Percentiles rank a stretch among this genome's conserved stretches.
phyloP scores from a whole-genome alignment of 345 rosid species.

The Sonneratia alba region DNA sequence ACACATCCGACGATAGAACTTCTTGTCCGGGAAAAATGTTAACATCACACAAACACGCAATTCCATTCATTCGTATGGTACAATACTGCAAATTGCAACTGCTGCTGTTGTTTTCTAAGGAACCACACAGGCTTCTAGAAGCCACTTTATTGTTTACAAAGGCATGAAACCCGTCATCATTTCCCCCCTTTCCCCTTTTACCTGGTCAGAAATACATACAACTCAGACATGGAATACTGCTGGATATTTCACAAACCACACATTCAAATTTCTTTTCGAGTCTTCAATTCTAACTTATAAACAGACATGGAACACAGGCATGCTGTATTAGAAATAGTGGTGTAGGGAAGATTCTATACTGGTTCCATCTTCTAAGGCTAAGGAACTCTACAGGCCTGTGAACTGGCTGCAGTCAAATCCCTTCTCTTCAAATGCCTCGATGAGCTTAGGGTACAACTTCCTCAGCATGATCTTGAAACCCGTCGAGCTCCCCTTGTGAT shows the following conservation, averaged over 20 bases:
- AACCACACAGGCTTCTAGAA: too few relatives aligned
- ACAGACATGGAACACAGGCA: not conserved
- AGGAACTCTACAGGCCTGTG: not conserved
- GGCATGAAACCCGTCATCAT: not conserved
- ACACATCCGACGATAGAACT: too few relatives aligned
- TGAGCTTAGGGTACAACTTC: constrained; percentile 70
- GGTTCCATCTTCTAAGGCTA: not conserved
- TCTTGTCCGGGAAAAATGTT: too few relatives aligned
- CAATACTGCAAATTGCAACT: too few relatives aligned
- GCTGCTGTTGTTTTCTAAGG: too few relatives aligned
- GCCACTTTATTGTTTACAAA: too few relatives aligned
- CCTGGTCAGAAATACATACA: too few relatives aligned
- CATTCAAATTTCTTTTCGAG: not conserved
- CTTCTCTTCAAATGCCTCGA: constrained; percentile 55
- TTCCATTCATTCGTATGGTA: too few relatives aligned
- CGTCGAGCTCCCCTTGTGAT: constrained; percentile 32
- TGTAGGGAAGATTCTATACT: not conserved
- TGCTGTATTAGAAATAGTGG: not conserved
- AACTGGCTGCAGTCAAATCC: constrained; percentile 61
- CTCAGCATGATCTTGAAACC: constrained; percentile 94
- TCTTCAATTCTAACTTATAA: not conserved
- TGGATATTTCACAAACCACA: not conserved
- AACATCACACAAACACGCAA: too few relatives aligned
- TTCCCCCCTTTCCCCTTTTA: too few relatives aligned
- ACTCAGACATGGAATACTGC: not conserved